Base-by-base conservation (phyloP, 2,329 filamentous ascomycete species). In the Byssochlamys sp. region DNA sequence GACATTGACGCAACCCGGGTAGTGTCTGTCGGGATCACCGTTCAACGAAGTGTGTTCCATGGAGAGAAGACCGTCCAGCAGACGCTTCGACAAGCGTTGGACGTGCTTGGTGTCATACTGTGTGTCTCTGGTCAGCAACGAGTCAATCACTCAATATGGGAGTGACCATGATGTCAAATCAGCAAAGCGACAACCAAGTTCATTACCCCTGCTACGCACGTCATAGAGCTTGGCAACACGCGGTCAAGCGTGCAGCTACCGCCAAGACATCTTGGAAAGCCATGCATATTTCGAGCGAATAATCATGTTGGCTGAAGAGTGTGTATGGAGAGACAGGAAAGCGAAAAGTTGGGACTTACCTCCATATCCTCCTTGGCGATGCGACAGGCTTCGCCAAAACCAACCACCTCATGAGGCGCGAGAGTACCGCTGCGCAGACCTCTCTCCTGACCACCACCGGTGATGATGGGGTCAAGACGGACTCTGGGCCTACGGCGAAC, bases 1-100 rank as follows among this genome's bases (percentile, higher is more conserved):
- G 10, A 99, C 89, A 73, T 99, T 99, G 60, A 99, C 92, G 67
- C 94, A 99, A 61, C 94, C 94, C 1, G 94, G 91, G 72, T 99
- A 99, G 74, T 95, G 95, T 55, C 84, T 81, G 3, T 87, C 75
- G 1, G 86, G 81, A 65, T 94, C 90, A 54, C 94, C 94, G 68
- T 99, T 99, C 66, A 96, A 86, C 7, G 82, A 84, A 1, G 94
- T 96, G 75, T 99, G 94, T 72, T 97, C 94, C 78, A 99, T 83
- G 4, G 89, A 75, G 24, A 99, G 80, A 2, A 99, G 85, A 2
- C 91, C 91, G 19, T 88, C 84, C 48, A 90, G 80, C 27, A 99
- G 81, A 55, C 89, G 86, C 69, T 95, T 88, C 10, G 94, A 96
- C 7, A 99, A 83, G 27, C 76, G 77, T 66, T 87, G 85, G 72